Evolutionary conservation across 1,284 basidiomycete species (phyloP).

Genomic region (Leccinum fallax): DNA sequence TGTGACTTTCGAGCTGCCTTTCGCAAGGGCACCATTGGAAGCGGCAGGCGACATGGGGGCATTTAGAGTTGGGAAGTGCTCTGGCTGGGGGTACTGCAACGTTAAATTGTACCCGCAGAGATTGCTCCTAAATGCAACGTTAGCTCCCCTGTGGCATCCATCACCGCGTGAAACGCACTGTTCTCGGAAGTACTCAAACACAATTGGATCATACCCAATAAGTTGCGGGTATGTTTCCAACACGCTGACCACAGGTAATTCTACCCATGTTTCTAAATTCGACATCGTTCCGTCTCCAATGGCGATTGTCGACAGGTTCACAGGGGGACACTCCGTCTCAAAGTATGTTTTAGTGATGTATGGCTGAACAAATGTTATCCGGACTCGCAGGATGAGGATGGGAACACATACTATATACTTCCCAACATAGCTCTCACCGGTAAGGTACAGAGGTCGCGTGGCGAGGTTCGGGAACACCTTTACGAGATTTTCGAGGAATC

Average conservation of each 20-base stretch:
- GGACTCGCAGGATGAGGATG: neutral
- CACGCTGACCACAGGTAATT: conserved; percentile 50
- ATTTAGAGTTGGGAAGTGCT: conserved; percentile 50
- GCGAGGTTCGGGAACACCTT: too few species aligned
- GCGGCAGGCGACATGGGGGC: conserved; percentile 29
- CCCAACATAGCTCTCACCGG: too few species aligned
- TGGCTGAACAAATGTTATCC: conserved; percentile 43
- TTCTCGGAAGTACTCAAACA: conserved; percentile 66
- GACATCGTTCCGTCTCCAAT: conserved; percentile 72
- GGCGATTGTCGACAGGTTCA: conserved; percentile 61
- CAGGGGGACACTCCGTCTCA: conserved; percentile 57
- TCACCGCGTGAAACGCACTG: conserved; percentile 44
- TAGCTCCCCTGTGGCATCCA: neutral
- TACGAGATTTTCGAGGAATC: too few species aligned
- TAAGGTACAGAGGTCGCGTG: too few species aligned
- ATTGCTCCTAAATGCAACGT: conserved; percentile 43
- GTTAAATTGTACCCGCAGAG: conserved; percentile 69
- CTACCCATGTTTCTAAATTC: too few species aligned
- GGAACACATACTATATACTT: conserved; percentile 36
- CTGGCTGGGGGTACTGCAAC: conserved; percentile 69
- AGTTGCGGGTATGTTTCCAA: conserved; percentile 57
- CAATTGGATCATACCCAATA: conserved; percentile 50
- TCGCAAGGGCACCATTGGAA: conserved; percentile 12
- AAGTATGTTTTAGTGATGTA: conserved; percentile 74
- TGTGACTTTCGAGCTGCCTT: conserved; percentile 7